phyloP scores from a whole-genome alignment of 257 asterid genomes.

The Solanum chiquidenum region DNA sequence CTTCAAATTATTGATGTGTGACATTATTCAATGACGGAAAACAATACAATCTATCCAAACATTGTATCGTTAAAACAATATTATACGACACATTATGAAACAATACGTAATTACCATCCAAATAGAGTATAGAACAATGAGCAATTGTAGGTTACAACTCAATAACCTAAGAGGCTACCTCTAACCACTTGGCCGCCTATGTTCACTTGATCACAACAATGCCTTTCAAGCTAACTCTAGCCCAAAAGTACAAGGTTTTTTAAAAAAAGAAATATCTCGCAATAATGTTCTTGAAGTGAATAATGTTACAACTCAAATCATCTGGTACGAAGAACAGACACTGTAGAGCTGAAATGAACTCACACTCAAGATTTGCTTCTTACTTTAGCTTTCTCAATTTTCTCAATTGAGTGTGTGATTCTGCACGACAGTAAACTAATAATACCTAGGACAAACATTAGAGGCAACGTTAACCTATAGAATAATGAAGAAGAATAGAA shows the following conservation, averaged over 20 bases:
- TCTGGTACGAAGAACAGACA: background rate
- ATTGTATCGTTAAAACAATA: background rate
- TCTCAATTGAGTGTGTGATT: background rate
- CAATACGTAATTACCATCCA: background rate
- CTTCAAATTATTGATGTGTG: background rate
- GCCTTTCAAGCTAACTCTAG: background rate
- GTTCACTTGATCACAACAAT: background rate
- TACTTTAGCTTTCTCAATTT: background rate
- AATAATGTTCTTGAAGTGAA: background rate
- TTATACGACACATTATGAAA: background rate
- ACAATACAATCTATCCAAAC: background rate
- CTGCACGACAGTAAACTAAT: background rate
- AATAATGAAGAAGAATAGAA: background rate
- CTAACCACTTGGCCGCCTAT: background rate
- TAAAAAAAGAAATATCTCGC: background rate
- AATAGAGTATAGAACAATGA: background rate
- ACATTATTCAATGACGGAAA: background rate
- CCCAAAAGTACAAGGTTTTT: background rate
- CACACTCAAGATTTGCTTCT: background rate
- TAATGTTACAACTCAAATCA: background rate
- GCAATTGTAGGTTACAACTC: background rate
- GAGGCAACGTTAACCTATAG: background rate
- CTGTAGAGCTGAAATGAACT: background rate
- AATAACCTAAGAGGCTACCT: background rate
- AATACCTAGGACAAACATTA: background rate